These are phyloP conservation scores for Diaporthe sp. DNA, from an alignment of 2,329 filamentous ascomycete species.

Conservation along the genomic window DNA sequence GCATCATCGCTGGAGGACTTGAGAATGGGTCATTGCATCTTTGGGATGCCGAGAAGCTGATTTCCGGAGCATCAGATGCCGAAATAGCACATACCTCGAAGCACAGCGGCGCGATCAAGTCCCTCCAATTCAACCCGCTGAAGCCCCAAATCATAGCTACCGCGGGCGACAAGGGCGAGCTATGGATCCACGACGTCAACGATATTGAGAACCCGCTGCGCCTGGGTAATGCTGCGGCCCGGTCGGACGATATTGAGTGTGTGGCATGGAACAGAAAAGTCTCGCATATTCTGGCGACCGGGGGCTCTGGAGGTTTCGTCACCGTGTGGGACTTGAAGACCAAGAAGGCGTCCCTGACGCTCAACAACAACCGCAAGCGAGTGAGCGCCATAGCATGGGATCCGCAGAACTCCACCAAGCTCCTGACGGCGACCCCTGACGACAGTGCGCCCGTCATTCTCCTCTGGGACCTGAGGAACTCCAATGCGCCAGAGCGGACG, in stretches of 20 bases:
- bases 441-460: constrained; percentile 90
- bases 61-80: constrained; percentile 75
- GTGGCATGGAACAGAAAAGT: constrained; percentile 99
- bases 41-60: constrained; percentile 86
- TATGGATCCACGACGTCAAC: constrained; percentile 95
- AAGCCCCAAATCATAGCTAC: constrained; percentile 93
- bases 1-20: constrained; percentile 94
- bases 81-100: constrained; percentile 89
- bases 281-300: constrained; percentile 94
- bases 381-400: constrained; percentile 98
- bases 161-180: constrained; percentile 93
- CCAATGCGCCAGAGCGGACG: constrained; percentile 91
- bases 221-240: constrained; percentile 87
- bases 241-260: constrained; percentile 95
- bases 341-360: constrained; percentile 95
- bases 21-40: constrained; percentile 95
- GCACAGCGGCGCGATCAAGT: constrained; percentile 92
- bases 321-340: constrained; percentile 99
- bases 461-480: constrained; percentile 96
- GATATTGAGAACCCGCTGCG: constrained; percentile 90
- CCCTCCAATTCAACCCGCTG: constrained; percentile 95
- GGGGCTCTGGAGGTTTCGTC: constrained; percentile 92
- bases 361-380: constrained; percentile 95
- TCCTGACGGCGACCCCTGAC: constrained; percentile 91
- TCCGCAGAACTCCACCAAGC: constrained; percentile 92